Percentiles rank a stretch among this genome's conserved stretches.
These are phyloP conservation scores for Axilococcus clingmanii DNA, from an alignment of 139 green algal species.

Conservation along the genomic window DNA sequence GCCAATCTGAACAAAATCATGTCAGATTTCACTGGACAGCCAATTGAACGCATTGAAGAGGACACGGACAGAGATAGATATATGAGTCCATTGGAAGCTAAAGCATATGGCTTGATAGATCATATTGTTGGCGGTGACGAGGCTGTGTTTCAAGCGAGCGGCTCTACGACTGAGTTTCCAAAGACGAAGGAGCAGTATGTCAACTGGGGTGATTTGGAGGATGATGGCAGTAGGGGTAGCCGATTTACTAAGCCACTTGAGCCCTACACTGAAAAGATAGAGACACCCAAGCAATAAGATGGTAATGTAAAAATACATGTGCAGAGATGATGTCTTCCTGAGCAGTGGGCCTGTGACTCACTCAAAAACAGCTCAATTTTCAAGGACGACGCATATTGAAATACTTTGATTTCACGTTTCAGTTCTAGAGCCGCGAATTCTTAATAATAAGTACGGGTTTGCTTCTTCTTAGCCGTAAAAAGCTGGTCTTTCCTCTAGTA, in stretches of 20 bases:
- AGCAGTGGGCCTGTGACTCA: no score
- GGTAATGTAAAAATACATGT: no score
- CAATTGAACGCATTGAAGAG: slow-evolving; percentile 81
- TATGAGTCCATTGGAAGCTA: slow-evolving; percentile 94
- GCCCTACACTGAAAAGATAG: slow-evolving; percentile 31
- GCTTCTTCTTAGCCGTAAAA: no score
- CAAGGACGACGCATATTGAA: no score
- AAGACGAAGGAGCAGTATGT: slow-evolving; percentile 63
- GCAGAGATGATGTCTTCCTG: no score
- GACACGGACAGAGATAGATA: slow-evolving; percentile 97
- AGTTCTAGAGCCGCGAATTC: no score
- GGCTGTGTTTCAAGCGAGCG: slow-evolving; percentile 52
- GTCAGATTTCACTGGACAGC: slow-evolving; percentile 75
- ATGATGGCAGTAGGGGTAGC: slow-evolving; percentile 26
- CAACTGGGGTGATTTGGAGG: slow-evolving; percentile 34
- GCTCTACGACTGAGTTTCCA: slow-evolving; percentile 44
- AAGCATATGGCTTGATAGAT: slow-evolving; percentile 95
- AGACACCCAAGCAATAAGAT: background rate
- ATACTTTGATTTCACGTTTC: no score
- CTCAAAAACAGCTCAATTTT: no score
- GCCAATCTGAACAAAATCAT: slow-evolving; percentile 97
- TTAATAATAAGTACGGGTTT: no score
- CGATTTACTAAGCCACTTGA: slow-evolving; percentile 40
- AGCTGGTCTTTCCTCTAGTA: no score
- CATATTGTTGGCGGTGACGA: slow-evolving; percentile 93